Conservation (phyloP, 139 green algal genomes). For the Chlamydomonas sp. region DNA sequence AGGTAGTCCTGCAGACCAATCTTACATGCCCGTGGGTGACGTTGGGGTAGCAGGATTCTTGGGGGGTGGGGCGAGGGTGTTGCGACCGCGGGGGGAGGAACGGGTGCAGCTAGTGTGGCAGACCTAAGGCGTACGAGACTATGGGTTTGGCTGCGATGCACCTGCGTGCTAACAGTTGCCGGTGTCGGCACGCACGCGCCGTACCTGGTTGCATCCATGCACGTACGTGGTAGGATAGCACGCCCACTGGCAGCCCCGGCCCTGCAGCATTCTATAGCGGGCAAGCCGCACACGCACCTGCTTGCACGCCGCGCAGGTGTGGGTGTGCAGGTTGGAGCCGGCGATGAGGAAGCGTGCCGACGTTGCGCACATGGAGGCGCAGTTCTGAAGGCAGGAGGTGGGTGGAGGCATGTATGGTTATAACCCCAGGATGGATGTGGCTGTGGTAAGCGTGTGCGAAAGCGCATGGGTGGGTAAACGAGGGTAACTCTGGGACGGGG, state of each 20-base stretch:
- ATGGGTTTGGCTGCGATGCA: too few relatives aligned
- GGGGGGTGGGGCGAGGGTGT: too few relatives aligned
- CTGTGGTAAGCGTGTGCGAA: too few relatives aligned
- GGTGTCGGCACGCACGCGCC: too few relatives aligned
- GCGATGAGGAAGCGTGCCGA: slow-evolving; percentile 1
- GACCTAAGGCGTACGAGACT: too few relatives aligned
- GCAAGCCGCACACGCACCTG: neutral
- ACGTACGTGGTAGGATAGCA: neutral
- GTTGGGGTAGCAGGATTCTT: too few relatives aligned
- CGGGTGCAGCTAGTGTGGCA: too few relatives aligned
- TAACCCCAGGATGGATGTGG: neutral
- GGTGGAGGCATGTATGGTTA: neutral
- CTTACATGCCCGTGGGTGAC: neutral
- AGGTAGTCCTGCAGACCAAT: neutral
- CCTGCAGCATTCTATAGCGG: neutral
- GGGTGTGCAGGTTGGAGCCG: neutral
- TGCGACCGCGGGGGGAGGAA: too few relatives aligned
- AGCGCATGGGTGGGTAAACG: too few relatives aligned
- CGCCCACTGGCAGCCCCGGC: neutral
- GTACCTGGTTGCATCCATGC: neutral
- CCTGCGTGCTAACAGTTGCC: too few relatives aligned
- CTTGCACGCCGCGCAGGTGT: slow-evolving; percentile 3
- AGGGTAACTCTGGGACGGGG: too few relatives aligned
- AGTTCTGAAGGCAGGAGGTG: neutral
- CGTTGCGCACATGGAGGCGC: slow-evolving; percentile 14